Base-by-base conservation (phyloP, 176 grass and related monocot species). In the Carex cristatella region DNA sequence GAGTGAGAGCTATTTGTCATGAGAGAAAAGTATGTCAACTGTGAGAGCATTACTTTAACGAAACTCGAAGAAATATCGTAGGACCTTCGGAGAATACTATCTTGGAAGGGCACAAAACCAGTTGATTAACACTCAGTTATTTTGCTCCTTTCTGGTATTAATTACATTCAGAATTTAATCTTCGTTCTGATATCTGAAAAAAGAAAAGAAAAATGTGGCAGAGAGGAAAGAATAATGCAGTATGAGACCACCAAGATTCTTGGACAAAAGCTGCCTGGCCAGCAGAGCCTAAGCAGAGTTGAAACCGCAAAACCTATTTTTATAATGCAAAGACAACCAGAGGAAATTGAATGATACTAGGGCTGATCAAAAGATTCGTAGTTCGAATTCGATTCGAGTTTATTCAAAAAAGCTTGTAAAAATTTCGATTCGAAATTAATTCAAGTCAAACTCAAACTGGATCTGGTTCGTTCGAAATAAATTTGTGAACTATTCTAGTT, bases 171-270 rank as follows among this genome's bases (percentile, higher is more conserved):
- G 1, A 35, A 12, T 69, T 14, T 46, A 42, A 44, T 46, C 15
- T 40, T 42, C 16, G 46, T 71, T 44, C 37, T 72, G 69, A 48
- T 23, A 23, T 23, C 23, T 23, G 23, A 23, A 23, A 23, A 23
- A 23, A 23, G 23, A 73, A 53, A 53, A 74, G 44, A 71, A 46
- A 71, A 44, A 19, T 40, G 37, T 44, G 38, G 7, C 38, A 71
- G 70, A 74, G 42, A 51, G 44, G 40, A 74, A 51, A n/a, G 40
- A 74, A 51, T 51, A 74, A 51, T 51, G 70, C 70, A 74, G 70
- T 2, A 51, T 12, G 70, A 74, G 70, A 27, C 70, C 70, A 74
- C 44, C 70, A 74, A 74, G 44, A 74, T 74, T 74, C 70, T 53
- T 74, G 70, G 44, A 74, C 70, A 74, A 74, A 74, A 74, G 70